These are phyloP conservation scores for Moesziomyces antarcticus DNA, from an alignment of 1,284 basidiomycete genomes.

Conservation along the genomic window DNA sequence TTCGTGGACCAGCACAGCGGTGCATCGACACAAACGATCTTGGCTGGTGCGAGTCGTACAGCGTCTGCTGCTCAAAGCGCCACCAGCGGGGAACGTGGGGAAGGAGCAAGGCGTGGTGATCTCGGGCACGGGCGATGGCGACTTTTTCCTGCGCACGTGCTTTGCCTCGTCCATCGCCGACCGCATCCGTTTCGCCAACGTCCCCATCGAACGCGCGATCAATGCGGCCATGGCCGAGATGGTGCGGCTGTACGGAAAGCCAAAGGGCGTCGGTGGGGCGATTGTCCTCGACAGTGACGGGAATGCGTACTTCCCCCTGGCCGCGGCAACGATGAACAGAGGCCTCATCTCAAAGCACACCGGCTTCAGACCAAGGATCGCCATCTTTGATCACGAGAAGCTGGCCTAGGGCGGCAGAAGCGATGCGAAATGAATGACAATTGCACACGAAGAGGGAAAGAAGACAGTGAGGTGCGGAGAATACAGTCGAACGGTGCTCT, in stretches of 20 bases:
- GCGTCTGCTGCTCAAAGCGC: background rate
- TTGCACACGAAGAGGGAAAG: too few species aligned
- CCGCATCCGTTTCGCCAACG: slow-evolving; percentile 73
- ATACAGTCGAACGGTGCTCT: background rate
- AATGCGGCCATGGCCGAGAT: slow-evolving; percentile 73
- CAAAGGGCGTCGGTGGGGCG: slow-evolving; percentile 79
- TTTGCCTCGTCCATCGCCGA: slow-evolving; percentile 77
- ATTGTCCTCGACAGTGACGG: slow-evolving; percentile 76
- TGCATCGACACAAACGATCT: background rate
- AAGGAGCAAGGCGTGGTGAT: slow-evolving; percentile 75
- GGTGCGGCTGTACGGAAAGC: slow-evolving; percentile 73
- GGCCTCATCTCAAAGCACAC: slow-evolving; percentile 74
- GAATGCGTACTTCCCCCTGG: slow-evolving; percentile 70
- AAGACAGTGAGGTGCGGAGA: background rate
- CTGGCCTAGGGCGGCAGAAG: slow-evolving; percentile 30
- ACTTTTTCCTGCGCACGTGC: slow-evolving; percentile 80
- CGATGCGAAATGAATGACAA: background rate
- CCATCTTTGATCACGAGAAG: slow-evolving; percentile 78
- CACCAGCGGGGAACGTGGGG: background rate
- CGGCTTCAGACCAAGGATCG: slow-evolving; percentile 77
- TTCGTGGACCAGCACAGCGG: slow-evolving; percentile 72
- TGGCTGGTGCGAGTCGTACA: background rate
- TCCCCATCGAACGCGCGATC: slow-evolving; percentile 72
- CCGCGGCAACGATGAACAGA: slow-evolving; percentile 82
- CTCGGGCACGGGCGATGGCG: slow-evolving; percentile 84